Evolutionary conservation across 768 basidiomycete species (phyloP).

Genomic region (Pulveroboletus ravenelii): DNA sequence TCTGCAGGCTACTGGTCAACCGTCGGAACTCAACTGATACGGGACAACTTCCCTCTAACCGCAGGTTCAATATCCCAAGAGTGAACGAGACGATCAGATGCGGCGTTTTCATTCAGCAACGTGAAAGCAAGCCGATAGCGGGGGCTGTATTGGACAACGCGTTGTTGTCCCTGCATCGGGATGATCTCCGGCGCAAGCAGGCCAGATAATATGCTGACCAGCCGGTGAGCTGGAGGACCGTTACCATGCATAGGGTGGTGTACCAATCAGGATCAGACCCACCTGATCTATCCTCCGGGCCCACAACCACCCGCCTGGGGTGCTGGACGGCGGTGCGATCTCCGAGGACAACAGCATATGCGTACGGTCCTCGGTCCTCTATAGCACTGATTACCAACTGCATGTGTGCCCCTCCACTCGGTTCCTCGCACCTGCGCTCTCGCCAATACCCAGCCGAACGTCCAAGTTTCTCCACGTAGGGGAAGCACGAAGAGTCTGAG

Average conservation of each 20-base stretch:
- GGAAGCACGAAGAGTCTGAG: slow-evolving; percentile 12
- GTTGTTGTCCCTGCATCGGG: slow-evolving; percentile 45
- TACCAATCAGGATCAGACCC: slow-evolving; percentile 9
- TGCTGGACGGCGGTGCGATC: slow-evolving; percentile 19
- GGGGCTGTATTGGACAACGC: slow-evolving; percentile 70
- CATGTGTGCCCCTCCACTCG: not conserved
- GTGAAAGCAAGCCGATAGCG: slow-evolving; percentile 89
- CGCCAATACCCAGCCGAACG: slow-evolving; percentile 28
- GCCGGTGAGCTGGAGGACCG: slow-evolving; percentile 32
- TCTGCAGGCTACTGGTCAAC: slow-evolving; percentile 39
- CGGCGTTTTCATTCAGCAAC: slow-evolving; percentile 84
- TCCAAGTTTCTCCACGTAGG: slow-evolving; percentile 43
- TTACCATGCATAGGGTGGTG: slow-evolving; percentile 8
- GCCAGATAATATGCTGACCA: slow-evolving; percentile 36
- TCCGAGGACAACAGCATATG: slow-evolving; percentile 25
- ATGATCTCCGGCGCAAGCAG: slow-evolving; percentile 42
- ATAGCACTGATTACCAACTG: slow-evolving; percentile 6
- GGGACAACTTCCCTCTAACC: slow-evolving; percentile 50
- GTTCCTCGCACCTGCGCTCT: slow-evolving; percentile 33
- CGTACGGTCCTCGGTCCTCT: slow-evolving; percentile 10
- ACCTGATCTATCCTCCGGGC: slow-evolving; percentile 27
- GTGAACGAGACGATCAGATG: slow-evolving; percentile 51
- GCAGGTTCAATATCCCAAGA: slow-evolving; percentile 73
- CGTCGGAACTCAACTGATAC: slow-evolving; percentile 14
- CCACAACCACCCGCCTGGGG: slow-evolving; percentile 19